Evolutionary conservation across 441 rosid species (phyloP).

Genomic region (Dalechampia spathulata): DNA sequence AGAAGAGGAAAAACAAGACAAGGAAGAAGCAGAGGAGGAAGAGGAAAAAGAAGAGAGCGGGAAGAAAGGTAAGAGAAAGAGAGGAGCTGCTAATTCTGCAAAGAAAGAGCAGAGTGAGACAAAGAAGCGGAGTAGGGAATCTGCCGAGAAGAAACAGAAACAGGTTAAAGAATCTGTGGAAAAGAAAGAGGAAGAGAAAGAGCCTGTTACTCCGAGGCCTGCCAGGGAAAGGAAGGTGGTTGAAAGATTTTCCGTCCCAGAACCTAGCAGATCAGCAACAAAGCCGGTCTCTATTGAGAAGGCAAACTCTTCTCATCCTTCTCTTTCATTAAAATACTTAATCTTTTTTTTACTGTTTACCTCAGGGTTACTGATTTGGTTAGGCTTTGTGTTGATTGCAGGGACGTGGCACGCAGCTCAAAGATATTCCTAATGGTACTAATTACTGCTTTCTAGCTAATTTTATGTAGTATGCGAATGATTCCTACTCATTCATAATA

Average conservation of each 20-base stretch:
- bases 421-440: slow-evolving; percentile 94
- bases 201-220: slow-evolving; percentile 64
- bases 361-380: neutral
- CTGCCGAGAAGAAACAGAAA: slow-evolving; percentile 22
- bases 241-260: slow-evolving; percentile 71
- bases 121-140: slow-evolving; percentile 17
- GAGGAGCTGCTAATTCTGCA: slow-evolving; percentile 24
- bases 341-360: neutral
- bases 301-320: slow-evolving; percentile 22
- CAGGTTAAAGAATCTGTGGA: slow-evolving; percentile 17
- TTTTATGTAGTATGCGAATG: too few species aligned
- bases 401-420: slow-evolving; percentile 87
- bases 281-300: slow-evolving; percentile 66
- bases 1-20: too few species aligned
- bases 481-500: too few species aligned
- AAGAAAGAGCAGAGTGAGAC: slow-evolving; percentile 19
- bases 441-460: too few species aligned
- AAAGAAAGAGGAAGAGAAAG: slow-evolving; percentile 25
- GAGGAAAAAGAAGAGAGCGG: too few species aligned
- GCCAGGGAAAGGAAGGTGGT: slow-evolving; percentile 84
- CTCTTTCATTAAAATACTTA: neutral
- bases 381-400: slow-evolving; percentile 16
- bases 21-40: too few species aligned
- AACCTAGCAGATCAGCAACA: slow-evolving; percentile 42
- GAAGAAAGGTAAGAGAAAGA: slow-evolving; percentile 16